These are phyloP conservation scores for Powellomyces hirtus DNA, from an alignment of 192 early-diverging fungal genomes.

Conservation along the genomic window DNA sequence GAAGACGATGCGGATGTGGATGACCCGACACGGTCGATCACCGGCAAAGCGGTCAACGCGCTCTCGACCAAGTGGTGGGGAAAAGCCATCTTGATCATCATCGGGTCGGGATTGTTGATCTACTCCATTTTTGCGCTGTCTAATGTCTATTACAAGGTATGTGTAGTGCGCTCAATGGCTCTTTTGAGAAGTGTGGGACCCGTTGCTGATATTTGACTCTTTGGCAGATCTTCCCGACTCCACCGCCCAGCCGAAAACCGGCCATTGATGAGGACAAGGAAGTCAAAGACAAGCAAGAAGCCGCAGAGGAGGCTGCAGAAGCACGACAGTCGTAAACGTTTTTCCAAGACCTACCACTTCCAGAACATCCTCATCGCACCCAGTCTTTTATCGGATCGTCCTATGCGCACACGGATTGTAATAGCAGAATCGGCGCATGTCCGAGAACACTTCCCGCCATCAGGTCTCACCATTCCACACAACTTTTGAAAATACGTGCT, in stretches of 20 bases:
- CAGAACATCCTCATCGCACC: no score
- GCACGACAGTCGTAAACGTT: no score
- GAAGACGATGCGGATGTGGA: background rate
- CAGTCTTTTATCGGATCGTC: no score
- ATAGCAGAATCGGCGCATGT: no score
- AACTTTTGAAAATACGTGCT: no score
- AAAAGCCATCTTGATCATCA: conserved; percentile 2
- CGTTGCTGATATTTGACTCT: background rate
- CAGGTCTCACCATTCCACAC: no score
- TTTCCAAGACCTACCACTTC: no score
- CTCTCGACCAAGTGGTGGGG: conserved; percentile 3
- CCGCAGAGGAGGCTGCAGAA: background rate
- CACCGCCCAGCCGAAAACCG: conserved; percentile 3
- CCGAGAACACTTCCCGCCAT: no score
- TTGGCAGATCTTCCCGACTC: conserved; percentile 16
- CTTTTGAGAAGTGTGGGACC: background rate
- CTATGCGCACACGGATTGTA: no score
- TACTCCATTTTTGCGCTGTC: conserved; percentile 10
- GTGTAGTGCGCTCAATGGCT: background rate
- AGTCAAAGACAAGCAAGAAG: background rate
- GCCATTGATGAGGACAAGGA: background rate
- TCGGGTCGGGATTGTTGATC: conserved; percentile 8
- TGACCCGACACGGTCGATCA: conserved; percentile 3
- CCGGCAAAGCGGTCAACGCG: conserved; percentile 10
- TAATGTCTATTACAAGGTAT: conserved; percentile 17